Evolutionary conservation across 306 rosid species (phyloP).

Genomic region (Corylus heterophylla): DNA sequence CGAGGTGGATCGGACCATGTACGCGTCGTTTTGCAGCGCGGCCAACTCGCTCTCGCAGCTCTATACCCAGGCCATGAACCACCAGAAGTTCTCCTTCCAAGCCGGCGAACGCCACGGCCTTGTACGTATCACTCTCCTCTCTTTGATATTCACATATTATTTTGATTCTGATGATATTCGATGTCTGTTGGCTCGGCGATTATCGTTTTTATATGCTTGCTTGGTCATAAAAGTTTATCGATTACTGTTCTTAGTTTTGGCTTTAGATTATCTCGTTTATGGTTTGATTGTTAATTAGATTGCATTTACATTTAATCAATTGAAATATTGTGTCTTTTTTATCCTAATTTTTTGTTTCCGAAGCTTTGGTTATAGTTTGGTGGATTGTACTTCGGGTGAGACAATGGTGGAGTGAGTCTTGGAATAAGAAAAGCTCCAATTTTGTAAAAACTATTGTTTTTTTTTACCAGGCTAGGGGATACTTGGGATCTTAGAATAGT

Average conservation of each 20-base stretch:
- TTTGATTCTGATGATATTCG: background rate
- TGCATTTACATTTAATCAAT: background rate
- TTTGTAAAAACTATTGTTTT: background rate
- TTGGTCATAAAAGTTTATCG: background rate
- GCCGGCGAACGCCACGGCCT: constrained; percentile 61
- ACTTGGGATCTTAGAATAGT: background rate
- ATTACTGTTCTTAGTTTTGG: background rate
- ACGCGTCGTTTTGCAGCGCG: constrained; percentile 45
- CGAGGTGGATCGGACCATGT: constrained; percentile 60
- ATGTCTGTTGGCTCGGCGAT: background rate
- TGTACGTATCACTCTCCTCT: constrained; percentile 19
- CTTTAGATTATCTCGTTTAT: background rate
- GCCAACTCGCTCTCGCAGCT: constrained; percentile 57
- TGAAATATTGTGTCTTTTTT: background rate
- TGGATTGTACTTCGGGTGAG: background rate
- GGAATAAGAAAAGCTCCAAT: background rate
- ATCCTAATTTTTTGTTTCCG: background rate
- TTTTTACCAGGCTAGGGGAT: background rate
- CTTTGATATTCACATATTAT: background rate
- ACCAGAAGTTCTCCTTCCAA: constrained; percentile 54
- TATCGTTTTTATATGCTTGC: background rate
- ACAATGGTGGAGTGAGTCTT: background rate
- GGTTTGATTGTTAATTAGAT: background rate
- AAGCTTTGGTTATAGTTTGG: background rate
- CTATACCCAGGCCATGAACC: constrained; percentile 52